A percentile compares a stretch with the other conserved stretches of the same genome.
Conservation (phyloP, 306 rosid genomes). For the apple (Malus domestica) region DNA sequence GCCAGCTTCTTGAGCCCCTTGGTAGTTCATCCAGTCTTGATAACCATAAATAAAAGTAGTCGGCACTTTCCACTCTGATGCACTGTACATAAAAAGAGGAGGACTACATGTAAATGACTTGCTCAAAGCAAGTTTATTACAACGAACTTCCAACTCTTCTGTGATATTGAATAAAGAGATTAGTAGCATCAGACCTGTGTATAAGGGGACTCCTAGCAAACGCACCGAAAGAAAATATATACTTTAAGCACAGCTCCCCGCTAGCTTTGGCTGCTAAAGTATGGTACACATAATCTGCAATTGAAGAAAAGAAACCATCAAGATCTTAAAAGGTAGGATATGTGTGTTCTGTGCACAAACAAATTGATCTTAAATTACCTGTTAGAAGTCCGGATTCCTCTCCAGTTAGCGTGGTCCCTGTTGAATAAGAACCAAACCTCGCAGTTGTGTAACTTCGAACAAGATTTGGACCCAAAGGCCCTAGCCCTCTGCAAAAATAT, state of each 20-base stretch:
- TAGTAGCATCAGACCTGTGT: slow-evolving; percentile 51
- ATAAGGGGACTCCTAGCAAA: slow-evolving; percentile 78
- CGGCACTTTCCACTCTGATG: slow-evolving; percentile 92
- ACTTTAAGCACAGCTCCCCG: slow-evolving; percentile 87
- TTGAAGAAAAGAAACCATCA: slow-evolving; percentile 21
- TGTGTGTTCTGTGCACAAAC: slow-evolving; percentile 3
- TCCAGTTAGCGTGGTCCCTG: slow-evolving; percentile 54
- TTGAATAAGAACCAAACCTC: slow-evolving; percentile 59
- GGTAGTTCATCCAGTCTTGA: slow-evolving; percentile 84
- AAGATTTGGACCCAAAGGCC: slow-evolving; percentile 91
- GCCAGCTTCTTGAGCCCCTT: slow-evolving; percentile 93
- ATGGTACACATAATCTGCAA: slow-evolving; percentile 83
- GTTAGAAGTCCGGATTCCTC: slow-evolving; percentile 69
- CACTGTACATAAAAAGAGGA: slow-evolving; percentile 39
- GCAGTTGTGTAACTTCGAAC: slow-evolving; percentile 68
- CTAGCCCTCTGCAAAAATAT: slow-evolving; percentile 66
- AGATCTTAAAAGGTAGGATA: slow-evolving; percentile 6
- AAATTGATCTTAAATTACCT: slow-evolving; percentile 36
- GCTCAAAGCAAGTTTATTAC: neutral
- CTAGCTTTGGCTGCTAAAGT: slow-evolving; percentile 90
- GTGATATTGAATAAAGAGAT: neutral
- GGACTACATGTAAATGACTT: neutral
- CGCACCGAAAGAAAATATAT: slow-evolving; percentile 86
- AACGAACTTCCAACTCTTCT: neutral
- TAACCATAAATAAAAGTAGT: slow-evolving; percentile 87